These are phyloP conservation scores for Alisma plantagoaquatica DNA, from an alignment of 106 monocot genomes.

Conservation along the genomic window DNA sequence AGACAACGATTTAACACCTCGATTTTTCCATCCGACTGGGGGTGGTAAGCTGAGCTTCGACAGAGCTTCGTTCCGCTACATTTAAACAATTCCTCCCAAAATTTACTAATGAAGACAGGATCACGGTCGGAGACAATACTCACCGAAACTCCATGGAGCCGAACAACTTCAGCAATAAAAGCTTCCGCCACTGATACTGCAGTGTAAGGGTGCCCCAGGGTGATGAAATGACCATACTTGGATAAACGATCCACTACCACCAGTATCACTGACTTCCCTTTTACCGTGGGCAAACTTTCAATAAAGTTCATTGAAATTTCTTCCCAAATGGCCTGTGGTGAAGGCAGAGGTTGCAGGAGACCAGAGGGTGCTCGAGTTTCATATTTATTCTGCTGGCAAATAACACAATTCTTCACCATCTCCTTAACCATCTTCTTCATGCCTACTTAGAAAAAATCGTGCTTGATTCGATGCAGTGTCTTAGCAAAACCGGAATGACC, in stretches of 20 bases:
- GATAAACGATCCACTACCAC: not conserved
- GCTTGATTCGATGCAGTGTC: not conserved
- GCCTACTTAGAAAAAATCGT: not conserved
- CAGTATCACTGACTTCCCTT: not conserved
- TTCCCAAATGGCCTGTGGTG: not conserved
- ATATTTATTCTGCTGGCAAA: not conserved
- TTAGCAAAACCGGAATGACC: not conserved
- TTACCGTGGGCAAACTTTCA: not conserved
- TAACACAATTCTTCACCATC: not conserved
- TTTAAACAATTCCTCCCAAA: no score
- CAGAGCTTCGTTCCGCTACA: no score
- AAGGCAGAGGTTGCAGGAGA: not conserved
- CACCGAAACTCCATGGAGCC: not conserved
- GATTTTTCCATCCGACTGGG: no score
- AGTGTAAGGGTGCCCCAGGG: not conserved
- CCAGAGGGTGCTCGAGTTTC: not conserved
- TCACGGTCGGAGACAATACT: conserved; percentile 4
- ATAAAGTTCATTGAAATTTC: not conserved
- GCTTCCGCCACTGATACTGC: not conserved
- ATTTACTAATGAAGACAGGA: conserved; percentile 1
- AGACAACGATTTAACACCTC: no score
- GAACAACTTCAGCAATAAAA: not conserved
- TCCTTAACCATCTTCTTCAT: not conserved
- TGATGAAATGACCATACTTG: not conserved
- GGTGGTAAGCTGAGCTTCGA: no score